Evolutionary conservation across 176 grass and related monocot genomes (phyloP).

Genomic region (Triticum aestivum): DNA sequence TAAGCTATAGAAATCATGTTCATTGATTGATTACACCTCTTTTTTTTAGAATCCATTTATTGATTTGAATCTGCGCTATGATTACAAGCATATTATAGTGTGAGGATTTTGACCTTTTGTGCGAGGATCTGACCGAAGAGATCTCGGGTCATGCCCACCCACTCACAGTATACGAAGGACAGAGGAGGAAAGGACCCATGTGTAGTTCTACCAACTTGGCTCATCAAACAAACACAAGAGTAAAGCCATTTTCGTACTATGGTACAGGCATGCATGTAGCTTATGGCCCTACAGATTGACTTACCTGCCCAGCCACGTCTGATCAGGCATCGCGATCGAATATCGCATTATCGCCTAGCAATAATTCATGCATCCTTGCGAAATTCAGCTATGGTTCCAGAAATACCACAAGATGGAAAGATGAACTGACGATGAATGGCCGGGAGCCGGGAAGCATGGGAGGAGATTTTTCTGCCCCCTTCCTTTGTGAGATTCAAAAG

Average conservation of each 20-base stretch:
- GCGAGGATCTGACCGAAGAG: background rate
- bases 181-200: no score
- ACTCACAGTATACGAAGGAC: background rate
- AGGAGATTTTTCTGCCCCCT: no score
- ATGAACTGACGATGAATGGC: no score
- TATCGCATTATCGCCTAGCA: background rate
- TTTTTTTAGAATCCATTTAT: no score
- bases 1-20: no score
- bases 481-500: background rate
- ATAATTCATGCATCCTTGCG: background rate
- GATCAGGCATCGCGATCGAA: background rate
- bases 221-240: background rate
- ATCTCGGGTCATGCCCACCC: no score
- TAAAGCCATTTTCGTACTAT: background rate
- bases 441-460: background rate
- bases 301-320: background rate
- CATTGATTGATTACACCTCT: no score
- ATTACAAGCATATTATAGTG: background rate
- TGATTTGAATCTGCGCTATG: no score
- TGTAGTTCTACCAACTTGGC: no score
- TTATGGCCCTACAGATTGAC: background rate
- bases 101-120: background rate
- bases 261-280: background rate
- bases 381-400: background rate
- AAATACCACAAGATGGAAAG: no score